Base-by-base conservation (phyloP, 768 basidiomycete genomes). In the Tricholoma matsutake region DNA sequence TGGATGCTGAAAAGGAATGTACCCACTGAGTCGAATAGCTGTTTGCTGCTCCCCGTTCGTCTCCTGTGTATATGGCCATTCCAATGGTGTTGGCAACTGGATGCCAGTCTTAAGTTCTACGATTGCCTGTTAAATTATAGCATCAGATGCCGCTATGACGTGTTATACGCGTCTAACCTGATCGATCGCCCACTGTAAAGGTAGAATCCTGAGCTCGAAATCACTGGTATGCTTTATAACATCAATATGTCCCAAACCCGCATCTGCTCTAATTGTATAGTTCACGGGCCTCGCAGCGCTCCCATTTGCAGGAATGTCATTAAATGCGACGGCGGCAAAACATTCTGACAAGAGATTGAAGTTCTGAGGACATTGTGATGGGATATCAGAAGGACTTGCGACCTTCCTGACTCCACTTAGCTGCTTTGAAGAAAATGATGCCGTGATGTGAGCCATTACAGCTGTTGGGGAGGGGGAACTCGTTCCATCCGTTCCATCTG, bases 101-200 rank as follows among this genome's bases (percentile, higher is more conserved):
- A 78, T 71, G 2, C 87, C 87, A 0, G 89, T 86, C 61, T 80
- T 79, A 9, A 92, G 78, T 62, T 87, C 82, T 22, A 92, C 87
- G 64, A 92, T 84, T 13, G 89, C 87, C 90, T 91, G 53, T 9
- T 31, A 54, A 49, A 18, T 10, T 28, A 56, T 47, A 39, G 32
- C 35, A 49, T 62, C 28, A 56, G 57, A 62, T 18, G 41, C 56
- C 16, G 31, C 6, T 39, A 53, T 53, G 14, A n/a, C 0, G 7
- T 16, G 3, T 20, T 18, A 18, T 13, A 31, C 31, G n/a, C 2
- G 39, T 37, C 82, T 28, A 62, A 87, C 89, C 69, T 83, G 77
- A 65, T 93, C 91, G 35, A 93, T 76, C 9, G 89, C 87, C 81
- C 90, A 87, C 63, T 93, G 91, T 20, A 93, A 64, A 1, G 91